Conservation (phyloP, 2,329 filamentous ascomycete genomes). For the Acrodontium crateriforme region DNA sequence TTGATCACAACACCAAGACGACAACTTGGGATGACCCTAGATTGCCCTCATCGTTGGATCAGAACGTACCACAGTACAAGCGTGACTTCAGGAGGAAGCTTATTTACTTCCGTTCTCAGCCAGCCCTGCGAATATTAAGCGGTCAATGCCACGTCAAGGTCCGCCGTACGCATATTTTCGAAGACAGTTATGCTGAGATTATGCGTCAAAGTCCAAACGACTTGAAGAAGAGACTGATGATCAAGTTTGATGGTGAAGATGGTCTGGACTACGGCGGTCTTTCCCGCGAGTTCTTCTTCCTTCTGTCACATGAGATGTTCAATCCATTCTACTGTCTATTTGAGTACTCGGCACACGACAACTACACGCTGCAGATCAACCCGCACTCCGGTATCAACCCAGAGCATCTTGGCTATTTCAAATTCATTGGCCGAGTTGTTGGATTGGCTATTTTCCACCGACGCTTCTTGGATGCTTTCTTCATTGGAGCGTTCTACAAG, state of each 20-base stretch:
- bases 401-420: conserved; percentile 99
- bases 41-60: conserved; percentile 86
- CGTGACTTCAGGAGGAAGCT: conserved; percentile 95
- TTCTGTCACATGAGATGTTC: conserved; percentile 99
- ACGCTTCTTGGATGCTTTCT: conserved; percentile 95
- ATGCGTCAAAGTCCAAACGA: conserved; percentile 92
- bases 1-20: conserved; percentile 98
- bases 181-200: conserved; percentile 97
- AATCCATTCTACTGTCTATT: conserved; percentile 99
- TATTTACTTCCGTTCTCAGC: conserved; percentile 98
- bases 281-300: conserved; percentile 98
- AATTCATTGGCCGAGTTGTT: conserved; percentile 95
- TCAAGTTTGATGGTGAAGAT: conserved; percentile 98
- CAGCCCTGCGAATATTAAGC: conserved; percentile 84
- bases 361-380: conserved; percentile 99
- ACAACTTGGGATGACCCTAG: conserved; percentile 98
- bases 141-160: conserved; percentile 99
- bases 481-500: conserved; percentile 98
- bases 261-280: conserved; percentile 95
- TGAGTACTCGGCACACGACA: conserved; percentile 98
- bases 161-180: conserved; percentile 89
- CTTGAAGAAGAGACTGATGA: conserved; percentile 96
- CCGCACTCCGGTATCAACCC: conserved; percentile 98
- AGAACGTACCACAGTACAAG: conserved; percentile 99
- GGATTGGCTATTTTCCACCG: conserved; percentile 96